Evolutionary conservation across 2,329 filamentous ascomycete species (phyloP).

Genomic region (Setomelanomma holmii): DNA sequence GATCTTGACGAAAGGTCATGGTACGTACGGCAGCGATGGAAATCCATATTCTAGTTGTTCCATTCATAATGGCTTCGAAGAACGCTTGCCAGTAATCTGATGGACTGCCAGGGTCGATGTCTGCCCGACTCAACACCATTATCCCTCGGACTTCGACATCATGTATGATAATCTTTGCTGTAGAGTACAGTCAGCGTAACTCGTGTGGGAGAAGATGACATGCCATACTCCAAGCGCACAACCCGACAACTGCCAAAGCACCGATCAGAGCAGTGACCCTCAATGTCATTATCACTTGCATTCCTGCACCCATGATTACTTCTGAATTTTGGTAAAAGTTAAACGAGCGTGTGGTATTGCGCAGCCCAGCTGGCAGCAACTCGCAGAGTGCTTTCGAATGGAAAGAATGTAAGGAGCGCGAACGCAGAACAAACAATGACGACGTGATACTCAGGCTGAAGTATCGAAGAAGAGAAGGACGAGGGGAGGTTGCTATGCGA

Average conservation of each 20-base stretch:
- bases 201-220: too few relatives aligned
- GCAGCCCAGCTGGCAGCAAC: slow-evolving; percentile 37
- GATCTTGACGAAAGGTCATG: too few relatives aligned
- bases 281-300: slow-evolving; percentile 20
- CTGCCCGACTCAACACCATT: slow-evolving; percentile 18
- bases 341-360: slow-evolving; percentile 16
- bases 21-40: slow-evolving; percentile 35
- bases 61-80: slow-evolving; percentile 18
- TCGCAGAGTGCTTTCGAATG: slow-evolving; percentile 31
- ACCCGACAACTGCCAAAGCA: slow-evolving; percentile 26
- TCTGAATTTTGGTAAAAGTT: background rate
- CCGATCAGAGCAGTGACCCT: slow-evolving; percentile 30
- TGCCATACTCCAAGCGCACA: slow-evolving; percentile 38
- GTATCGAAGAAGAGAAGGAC: background rate
- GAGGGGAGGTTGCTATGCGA: slow-evolving; percentile 12
- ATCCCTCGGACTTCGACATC: slow-evolving; percentile 29
- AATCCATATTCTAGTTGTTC: slow-evolving; percentile 30
- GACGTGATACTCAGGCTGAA: slow-evolving; percentile 17
- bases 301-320: slow-evolving; percentile 26
- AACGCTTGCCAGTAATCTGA: slow-evolving; percentile 28
- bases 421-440: slow-evolving; percentile 13
- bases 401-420: slow-evolving; percentile 13
- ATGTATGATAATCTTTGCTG: slow-evolving; percentile 27
- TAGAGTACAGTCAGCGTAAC: slow-evolving; percentile 1
- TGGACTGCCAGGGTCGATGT: slow-evolving; percentile 9